phyloP scores from a whole-genome alignment of 2,329 filamentous ascomycete species.

The Xylariaceae sp. region DNA sequence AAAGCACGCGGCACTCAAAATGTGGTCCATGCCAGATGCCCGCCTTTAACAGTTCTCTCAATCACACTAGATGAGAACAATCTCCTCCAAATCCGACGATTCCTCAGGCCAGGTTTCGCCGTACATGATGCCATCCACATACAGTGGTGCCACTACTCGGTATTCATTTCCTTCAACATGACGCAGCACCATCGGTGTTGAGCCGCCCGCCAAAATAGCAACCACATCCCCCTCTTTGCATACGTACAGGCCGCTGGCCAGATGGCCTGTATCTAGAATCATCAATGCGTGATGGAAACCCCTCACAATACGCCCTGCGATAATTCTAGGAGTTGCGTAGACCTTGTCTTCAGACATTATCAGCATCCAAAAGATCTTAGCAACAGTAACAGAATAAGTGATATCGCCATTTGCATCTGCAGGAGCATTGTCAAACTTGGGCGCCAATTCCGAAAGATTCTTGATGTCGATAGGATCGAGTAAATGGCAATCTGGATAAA shows the following conservation, averaged over 20 bases:
- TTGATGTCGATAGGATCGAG: background rate
- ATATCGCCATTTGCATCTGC: no score
- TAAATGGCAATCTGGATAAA: slow-evolving; percentile 2
- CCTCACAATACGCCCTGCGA: background rate
- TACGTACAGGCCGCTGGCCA: background rate
- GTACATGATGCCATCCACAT: slow-evolving; percentile 8
- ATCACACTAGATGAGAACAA: background rate
- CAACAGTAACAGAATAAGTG: background rate
- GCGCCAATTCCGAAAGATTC: background rate
- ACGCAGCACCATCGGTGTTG: slow-evolving; percentile 2
- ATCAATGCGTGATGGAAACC: slow-evolving; percentile 1
- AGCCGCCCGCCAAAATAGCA: slow-evolving; percentile 3
- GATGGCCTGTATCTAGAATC: slow-evolving; percentile 3
- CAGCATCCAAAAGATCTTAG: background rate
- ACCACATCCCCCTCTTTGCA: slow-evolving; percentile 8
- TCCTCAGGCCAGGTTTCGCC: slow-evolving; percentile 7
- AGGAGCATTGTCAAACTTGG: no score
- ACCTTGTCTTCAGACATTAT: background rate
- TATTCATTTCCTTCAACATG: slow-evolving; percentile 1
- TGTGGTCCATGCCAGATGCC: no score
- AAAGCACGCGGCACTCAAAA: no score
- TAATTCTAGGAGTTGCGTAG: background rate
- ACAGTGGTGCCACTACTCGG: slow-evolving; percentile 2
- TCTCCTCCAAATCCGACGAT: slow-evolving; percentile 2
- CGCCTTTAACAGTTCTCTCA: background rate